A percentile compares a stretch with the other conserved stretches of the same genome.
phyloP scores from a whole-genome alignment of 192 early-diverging fungal species.

The Mycoemilia scoparia region DNA sequence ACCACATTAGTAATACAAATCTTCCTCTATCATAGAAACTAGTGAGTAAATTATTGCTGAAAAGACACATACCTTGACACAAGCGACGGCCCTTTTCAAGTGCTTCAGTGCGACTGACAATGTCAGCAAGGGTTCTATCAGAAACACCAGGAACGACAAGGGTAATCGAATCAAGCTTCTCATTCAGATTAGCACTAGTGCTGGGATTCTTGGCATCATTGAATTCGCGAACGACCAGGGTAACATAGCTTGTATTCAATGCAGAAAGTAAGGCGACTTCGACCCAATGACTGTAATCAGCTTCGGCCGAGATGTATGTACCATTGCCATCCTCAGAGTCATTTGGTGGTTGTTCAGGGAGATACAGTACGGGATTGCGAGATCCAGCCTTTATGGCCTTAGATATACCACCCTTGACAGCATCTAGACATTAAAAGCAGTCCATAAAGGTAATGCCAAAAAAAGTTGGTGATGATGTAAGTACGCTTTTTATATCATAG shows the following conservation, averaged over 20 bases:
- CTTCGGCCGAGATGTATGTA: background rate
- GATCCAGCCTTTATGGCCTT: conserved; percentile 47
- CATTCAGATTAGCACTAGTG: conserved; percentile 20
- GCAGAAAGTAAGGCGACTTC: conserved; percentile 58
- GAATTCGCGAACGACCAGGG: conserved; percentile 67
- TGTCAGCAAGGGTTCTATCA: conserved; percentile 6
- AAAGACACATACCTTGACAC: conserved; percentile 35
- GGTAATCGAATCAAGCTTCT: conserved; percentile 40
- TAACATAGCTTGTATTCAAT: conserved; percentile 52
- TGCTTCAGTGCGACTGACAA: conserved; percentile 36
- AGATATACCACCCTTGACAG: conserved; percentile 44
- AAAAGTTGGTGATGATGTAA: too few relatives aligned
- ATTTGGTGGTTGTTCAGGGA: conserved; percentile 32
- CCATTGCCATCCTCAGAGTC: background rate
- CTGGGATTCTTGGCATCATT: conserved; percentile 15
- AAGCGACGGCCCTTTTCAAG: conserved; percentile 59
- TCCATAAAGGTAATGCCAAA: too few relatives aligned
- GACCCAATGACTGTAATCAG: conserved; percentile 47
- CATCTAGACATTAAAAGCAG: too few relatives aligned
- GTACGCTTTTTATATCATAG: too few relatives aligned
- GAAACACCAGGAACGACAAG: conserved; percentile 23
- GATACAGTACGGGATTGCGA: conserved; percentile 34
- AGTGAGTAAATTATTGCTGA: too few relatives aligned
- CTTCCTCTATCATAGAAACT: too few relatives aligned
- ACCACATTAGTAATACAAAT: too few relatives aligned